A percentile compares a stretch with the other conserved stretches of the same genome.
phyloP scores from a whole-genome alignment of 2,329 filamentous ascomycete genomes.

The Pyrenophora seminiperda region DNA sequence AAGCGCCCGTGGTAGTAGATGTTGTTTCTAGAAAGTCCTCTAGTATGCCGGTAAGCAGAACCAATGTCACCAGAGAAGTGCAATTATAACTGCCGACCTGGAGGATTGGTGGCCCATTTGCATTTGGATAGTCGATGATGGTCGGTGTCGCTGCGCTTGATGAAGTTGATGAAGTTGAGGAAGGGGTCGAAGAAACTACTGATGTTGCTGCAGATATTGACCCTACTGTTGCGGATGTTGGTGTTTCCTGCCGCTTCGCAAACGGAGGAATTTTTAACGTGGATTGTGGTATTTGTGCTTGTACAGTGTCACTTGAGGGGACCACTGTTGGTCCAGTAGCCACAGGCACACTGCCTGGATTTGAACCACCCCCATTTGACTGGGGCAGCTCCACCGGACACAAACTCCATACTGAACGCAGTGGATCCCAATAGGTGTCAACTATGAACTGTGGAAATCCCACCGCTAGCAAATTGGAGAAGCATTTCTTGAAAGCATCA shows the following conservation, averaged over 20 bases:
- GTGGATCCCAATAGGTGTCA: slow-evolving; percentile 68
- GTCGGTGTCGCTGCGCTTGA: slow-evolving; percentile 21
- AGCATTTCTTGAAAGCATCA: slow-evolving; percentile 58
- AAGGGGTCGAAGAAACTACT: neutral
- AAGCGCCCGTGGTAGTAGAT: slow-evolving; percentile 60
- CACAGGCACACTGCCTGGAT: slow-evolving; percentile 10
- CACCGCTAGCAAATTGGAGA: slow-evolving; percentile 66
- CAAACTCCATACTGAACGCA: slow-evolving; percentile 60
- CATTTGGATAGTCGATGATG: slow-evolving; percentile 23
- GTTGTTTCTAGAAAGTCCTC: slow-evolving; percentile 60
- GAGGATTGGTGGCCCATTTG: slow-evolving; percentile 43
- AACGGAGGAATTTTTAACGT: slow-evolving; percentile 10
- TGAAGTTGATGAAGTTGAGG: slow-evolving; percentile 10
- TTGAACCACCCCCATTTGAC: slow-evolving; percentile 11
- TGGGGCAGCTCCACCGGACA: slow-evolving; percentile 63
- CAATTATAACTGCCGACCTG: slow-evolving; percentile 61
- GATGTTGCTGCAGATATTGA: slow-evolving; percentile 5
- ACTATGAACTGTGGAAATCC: slow-evolving; percentile 64
- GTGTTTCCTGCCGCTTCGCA: slow-evolving; percentile 21
- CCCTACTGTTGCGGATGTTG: neutral
- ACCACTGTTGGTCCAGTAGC: slow-evolving; percentile 18
- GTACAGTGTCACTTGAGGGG: slow-evolving; percentile 23
- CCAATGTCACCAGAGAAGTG: slow-evolving; percentile 58
- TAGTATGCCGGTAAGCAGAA: slow-evolving; percentile 56
- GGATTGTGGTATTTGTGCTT: slow-evolving; percentile 24